phyloP scores from a whole-genome alignment of 208 protist genomes.

The Trypanosoma vivax region DNA sequence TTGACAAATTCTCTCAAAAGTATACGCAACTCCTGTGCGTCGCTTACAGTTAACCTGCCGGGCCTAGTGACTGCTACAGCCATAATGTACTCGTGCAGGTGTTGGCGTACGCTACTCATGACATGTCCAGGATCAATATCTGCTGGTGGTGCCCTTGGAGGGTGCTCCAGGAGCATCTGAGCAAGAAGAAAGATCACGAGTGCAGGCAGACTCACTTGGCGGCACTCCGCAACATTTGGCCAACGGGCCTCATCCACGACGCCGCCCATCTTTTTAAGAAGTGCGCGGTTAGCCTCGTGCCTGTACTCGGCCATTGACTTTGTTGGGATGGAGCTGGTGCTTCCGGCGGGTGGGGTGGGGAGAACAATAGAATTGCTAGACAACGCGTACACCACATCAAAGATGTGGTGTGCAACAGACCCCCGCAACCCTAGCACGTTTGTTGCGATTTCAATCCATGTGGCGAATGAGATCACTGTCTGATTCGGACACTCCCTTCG shows the following conservation, averaged over 20 bases:
- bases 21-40: constrained; percentile 75
- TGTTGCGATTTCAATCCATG: constrained; percentile 70
- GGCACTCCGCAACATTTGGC: constrained; percentile 50
- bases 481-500: constrained; percentile 52
- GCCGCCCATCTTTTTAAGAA: constrained; percentile 84
- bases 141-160: constrained; percentile 31
- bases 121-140: constrained; percentile 41
- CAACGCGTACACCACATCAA: constrained; percentile 84
- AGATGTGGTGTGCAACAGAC: constrained; percentile 63
- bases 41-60: constrained; percentile 59
- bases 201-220: constrained; percentile 73
- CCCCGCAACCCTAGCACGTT: constrained; percentile 59
- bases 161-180: constrained; percentile 76
- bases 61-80: constrained; percentile 59
- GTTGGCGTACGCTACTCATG: constrained; percentile 62
- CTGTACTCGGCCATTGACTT: constrained; percentile 70
- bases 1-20: constrained; percentile 81
- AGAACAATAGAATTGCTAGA: constrained; percentile 75
- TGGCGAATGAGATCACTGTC: constrained; percentile 68
- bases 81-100: constrained; percentile 83
- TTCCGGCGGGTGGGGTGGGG: constrained; percentile 30
- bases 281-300: constrained; percentile 65
- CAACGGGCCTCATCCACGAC: constrained; percentile 64
- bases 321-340: constrained; percentile 8
- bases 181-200: constrained; percentile 79